phyloP scores from a whole-genome alignment of 768 basidiomycete genomes.

The Hericium erinaceus region DNA sequence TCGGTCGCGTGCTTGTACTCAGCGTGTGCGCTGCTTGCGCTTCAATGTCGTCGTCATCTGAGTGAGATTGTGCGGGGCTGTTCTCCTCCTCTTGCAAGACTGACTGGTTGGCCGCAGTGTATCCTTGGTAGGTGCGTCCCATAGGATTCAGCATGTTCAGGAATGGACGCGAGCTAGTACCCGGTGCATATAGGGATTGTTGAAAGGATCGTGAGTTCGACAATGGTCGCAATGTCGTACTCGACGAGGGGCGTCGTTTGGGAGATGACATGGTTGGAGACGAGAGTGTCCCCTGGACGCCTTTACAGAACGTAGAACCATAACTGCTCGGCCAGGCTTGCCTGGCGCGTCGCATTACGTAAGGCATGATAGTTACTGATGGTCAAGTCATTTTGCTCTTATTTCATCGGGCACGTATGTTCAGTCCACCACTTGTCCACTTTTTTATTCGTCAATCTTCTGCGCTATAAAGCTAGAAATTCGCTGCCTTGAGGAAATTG shows the following conservation, averaged over 20 bases:
- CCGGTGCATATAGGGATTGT: slow-evolving; percentile 27
- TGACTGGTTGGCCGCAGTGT: slow-evolving; percentile 64
- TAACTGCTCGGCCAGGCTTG: no score
- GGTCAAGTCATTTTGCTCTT: not conserved
- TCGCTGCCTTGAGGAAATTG: no score
- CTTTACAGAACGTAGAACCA: no score
- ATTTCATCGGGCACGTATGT: not conserved
- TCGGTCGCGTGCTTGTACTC: slow-evolving; percentile 28
- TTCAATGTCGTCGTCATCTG: slow-evolving; percentile 51
- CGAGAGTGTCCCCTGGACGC: not conserved
- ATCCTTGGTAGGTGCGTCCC: slow-evolving; percentile 64
- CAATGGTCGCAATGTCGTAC: slow-evolving; percentile 11
- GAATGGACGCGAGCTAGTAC: slow-evolving; percentile 66
- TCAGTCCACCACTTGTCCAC: not conserved
- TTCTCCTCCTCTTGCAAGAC: slow-evolving; percentile 68
- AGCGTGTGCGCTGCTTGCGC: slow-evolving; percentile 34
- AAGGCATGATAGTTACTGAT: no score
- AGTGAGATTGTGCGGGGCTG: slow-evolving; percentile 19
- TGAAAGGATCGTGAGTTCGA: slow-evolving; percentile 15
- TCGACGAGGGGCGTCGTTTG: slow-evolving; percentile 7
- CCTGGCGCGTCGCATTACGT: no score
- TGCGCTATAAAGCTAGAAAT: no score
- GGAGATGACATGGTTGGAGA: slow-evolving; percentile 12
- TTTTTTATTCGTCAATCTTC: not conserved
- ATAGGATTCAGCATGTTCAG: slow-evolving; percentile 79